phyloP scores from a whole-genome alignment of 805 yeast species.

The Priceomyces haplophilus region DNA sequence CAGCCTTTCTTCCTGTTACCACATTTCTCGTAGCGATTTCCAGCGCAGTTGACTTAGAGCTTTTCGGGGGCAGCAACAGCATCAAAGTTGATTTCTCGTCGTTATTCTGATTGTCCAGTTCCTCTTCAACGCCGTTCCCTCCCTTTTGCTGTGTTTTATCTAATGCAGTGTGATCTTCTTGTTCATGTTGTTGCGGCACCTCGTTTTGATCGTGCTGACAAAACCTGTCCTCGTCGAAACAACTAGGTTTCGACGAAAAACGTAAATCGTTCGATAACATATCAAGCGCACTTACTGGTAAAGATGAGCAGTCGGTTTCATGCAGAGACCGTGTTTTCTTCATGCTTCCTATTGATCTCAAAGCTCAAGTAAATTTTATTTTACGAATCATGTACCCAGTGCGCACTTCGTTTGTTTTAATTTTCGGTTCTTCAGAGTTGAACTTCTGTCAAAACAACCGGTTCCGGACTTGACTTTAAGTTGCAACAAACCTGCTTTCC shows the following conservation, averaged over 20 bases:
- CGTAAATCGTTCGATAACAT: background rate
- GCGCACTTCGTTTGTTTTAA: background rate
- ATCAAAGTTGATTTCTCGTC: background rate
- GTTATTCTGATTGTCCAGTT: background rate
- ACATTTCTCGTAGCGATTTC: slow-evolving; percentile 7
- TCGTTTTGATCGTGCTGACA: background rate
- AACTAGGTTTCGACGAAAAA: background rate
- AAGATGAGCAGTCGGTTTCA: background rate
- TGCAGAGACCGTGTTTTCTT: background rate
- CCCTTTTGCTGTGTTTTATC: background rate
- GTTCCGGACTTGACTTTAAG: background rate
- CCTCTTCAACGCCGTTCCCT: background rate
- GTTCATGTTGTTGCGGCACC: background rate
- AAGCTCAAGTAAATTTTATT: background rate
- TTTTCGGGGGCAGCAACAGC: background rate
- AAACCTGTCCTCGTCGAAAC: background rate
- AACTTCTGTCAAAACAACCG: background rate
- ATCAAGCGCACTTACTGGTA: background rate
- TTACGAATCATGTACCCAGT: background rate
- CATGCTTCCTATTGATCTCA: background rate
- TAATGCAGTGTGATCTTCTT: background rate
- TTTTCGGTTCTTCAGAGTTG: background rate
- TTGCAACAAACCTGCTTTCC: background rate
- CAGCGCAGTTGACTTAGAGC: slow-evolving; percentile 1
- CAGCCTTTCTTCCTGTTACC: slow-evolving; percentile 56